Percentiles rank a stretch among this genome's conserved stretches.
Conservation (phyloP, 805 yeast genomes). For the Grigorovia jiainica region DNA sequence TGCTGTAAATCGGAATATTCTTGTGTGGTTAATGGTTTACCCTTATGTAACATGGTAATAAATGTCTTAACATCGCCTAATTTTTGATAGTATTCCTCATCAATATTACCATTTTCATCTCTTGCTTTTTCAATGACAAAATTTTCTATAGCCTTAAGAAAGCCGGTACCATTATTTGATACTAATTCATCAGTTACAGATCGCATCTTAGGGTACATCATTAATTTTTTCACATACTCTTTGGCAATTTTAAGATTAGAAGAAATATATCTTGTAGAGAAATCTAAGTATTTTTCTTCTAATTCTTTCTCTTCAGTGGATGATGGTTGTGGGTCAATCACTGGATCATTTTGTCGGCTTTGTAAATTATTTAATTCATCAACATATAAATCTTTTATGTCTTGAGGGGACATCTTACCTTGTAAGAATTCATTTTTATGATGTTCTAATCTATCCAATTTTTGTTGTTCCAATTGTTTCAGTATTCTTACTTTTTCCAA, state of each 20-base stretch:
- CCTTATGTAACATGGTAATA: slow-evolving; percentile 24
- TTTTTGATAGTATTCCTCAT: slow-evolving; percentile 7
- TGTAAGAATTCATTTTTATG: background rate
- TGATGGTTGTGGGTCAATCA: background rate
- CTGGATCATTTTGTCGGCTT: background rate
- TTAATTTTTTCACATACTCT: slow-evolving; percentile 25
- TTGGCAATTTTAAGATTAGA: slow-evolving; percentile 28
- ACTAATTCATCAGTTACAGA: slow-evolving; percentile 73
- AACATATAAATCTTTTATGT: background rate
- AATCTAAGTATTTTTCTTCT: slow-evolving; percentile 18
- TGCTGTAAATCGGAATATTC: slow-evolving; percentile 25
- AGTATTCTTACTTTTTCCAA: background rate
- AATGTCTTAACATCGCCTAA: slow-evolving; percentile 18
- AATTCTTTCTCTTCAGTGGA: slow-evolving; percentile 10
- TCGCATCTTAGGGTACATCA: slow-evolving; percentile 36
- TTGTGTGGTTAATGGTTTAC: slow-evolving; percentile 22
- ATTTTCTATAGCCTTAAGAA: slow-evolving; percentile 71
- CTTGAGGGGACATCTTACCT: background rate
- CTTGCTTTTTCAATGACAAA: slow-evolving; percentile 41
- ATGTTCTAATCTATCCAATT: background rate
- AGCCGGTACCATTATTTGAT: slow-evolving; percentile 59
- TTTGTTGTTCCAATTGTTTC: background rate
- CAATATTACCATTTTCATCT: slow-evolving; percentile 6
- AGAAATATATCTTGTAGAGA: slow-evolving; percentile 26
- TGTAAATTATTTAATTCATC: background rate